Conservation (phyloP, 768 basidiomycete genomes). For the Paxillus involutus region DNA sequence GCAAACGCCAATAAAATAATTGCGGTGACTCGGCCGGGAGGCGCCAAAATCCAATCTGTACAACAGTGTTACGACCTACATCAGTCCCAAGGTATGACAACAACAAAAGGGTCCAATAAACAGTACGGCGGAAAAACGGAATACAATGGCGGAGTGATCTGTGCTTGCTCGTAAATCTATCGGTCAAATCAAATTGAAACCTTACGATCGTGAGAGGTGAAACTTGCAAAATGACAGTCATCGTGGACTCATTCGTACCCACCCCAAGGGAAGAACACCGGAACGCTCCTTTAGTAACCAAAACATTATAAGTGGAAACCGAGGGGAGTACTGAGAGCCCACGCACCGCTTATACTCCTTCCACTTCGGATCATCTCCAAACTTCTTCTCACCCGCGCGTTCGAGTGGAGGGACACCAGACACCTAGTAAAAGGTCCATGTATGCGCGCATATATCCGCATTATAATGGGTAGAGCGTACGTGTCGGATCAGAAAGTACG, state of each 20-base stretch:
- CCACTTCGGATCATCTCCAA: slow-evolving; percentile 53
- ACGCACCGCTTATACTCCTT: slow-evolving; percentile 57
- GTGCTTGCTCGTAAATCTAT: no score
- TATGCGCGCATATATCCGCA: background rate
- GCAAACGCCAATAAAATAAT: background rate
- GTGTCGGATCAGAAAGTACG: slow-evolving; percentile 58
- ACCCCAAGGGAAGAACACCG: slow-evolving; percentile 35
- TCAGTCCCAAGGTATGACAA: no score
- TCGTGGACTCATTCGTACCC: background rate
- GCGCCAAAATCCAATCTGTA: no score
- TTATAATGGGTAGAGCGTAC: slow-evolving; percentile 9
- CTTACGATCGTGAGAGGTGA: background rate
- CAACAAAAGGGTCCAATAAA: no score
- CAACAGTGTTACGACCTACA: no score
- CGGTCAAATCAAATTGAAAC: background rate
- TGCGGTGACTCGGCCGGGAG: no score
- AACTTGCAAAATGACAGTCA: background rate
- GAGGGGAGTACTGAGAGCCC: background rate
- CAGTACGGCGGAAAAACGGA: background rate
- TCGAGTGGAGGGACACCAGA: slow-evolving; percentile 77
- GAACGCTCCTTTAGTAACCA: slow-evolving; percentile 25
- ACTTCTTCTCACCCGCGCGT: slow-evolving; percentile 53
- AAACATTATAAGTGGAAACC: background rate
- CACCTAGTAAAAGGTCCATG: slow-evolving; percentile 33
- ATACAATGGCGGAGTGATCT: no score